Evolutionary conservation across 2,329 filamentous ascomycete species (phyloP).

Genomic region (Coniochaeta sp.): DNA sequence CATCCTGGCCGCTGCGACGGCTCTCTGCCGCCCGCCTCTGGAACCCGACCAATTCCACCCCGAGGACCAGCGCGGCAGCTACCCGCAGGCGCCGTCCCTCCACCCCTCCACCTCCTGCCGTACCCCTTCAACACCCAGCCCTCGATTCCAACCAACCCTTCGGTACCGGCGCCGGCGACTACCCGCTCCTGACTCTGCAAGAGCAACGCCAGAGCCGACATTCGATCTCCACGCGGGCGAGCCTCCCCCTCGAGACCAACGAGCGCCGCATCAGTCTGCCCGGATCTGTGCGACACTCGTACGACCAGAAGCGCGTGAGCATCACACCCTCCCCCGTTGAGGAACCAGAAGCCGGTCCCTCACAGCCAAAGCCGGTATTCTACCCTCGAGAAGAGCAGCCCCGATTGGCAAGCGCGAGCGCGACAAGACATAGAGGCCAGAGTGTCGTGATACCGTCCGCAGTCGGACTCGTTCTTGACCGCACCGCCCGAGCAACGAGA

Average conservation of each 20-base stretch:
- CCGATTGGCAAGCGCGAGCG: constrained; percentile 10
- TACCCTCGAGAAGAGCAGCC: constrained; percentile 8
- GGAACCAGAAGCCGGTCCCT: constrained; percentile 17
- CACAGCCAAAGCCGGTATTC: constrained; percentile 10
- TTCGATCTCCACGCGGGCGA: constrained; percentile 35
- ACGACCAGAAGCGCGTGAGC: constrained; percentile 38
- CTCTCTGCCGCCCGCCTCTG: constrained; percentile 46
- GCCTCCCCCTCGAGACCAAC: constrained; percentile 43
- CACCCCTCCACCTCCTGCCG: constrained; percentile 43
- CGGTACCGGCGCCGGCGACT: constrained; percentile 35
- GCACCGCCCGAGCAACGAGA: constrained; percentile 13
- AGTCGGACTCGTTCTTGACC: constrained; percentile 16
- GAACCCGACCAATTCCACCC: constrained; percentile 56
- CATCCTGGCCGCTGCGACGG: constrained; percentile 27
- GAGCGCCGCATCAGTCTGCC: constrained; percentile 47
- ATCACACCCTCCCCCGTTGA: constrained; percentile 19
- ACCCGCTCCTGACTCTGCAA: constrained; percentile 43
- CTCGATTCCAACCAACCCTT: constrained; percentile 28
- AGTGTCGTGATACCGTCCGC: constrained; percentile 18
- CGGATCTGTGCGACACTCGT: constrained; percentile 44
- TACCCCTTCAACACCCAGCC: constrained; percentile 40
- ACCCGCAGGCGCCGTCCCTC: constrained; percentile 40
- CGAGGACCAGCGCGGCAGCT: constrained; percentile 26
- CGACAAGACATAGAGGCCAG: constrained; percentile 20
- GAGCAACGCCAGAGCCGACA: constrained; percentile 42